A percentile compares a stretch with the other conserved stretches of the same genome.
phyloP scores from a whole-genome alignment of 2,329 filamentous ascomycete genomes.

The Ophidiomyces ophidiicola region DNA sequence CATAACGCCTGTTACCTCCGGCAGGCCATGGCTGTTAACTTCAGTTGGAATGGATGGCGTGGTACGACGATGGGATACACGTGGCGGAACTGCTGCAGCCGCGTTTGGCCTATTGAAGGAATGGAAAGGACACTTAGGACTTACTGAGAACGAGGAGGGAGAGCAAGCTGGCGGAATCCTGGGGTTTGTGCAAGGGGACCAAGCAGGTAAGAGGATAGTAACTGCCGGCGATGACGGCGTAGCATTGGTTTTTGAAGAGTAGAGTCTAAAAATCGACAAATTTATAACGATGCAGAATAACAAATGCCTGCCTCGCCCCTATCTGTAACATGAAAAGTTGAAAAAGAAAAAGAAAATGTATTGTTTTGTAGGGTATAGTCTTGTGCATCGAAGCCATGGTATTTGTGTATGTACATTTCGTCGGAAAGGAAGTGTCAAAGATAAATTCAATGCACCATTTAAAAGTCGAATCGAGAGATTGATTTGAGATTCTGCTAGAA shows the following conservation, averaged over 20 bases:
- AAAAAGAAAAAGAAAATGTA: not conserved
- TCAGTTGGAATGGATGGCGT: conserved; percentile 87
- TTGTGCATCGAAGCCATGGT: not conserved
- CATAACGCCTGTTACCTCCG: conserved; percentile 14
- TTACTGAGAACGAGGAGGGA: conserved; percentile 44
- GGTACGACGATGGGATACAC: conserved; percentile 73
- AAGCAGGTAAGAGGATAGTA: conserved; percentile 57
- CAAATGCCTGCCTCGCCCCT: no score
- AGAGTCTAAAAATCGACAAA: no score
- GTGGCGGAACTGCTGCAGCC: conserved; percentile 54
- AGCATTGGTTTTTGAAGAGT: conserved; percentile 36
- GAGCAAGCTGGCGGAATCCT: conserved; percentile 75
- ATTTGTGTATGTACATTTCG: conserved; percentile 8
- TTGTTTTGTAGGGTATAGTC: conserved; percentile 4
- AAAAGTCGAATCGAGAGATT: no score
- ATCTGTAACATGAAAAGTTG: no score
- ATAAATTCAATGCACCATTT: conserved; percentile 4
- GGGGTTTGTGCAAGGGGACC: conserved; percentile 71
- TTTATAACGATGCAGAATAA: no score
- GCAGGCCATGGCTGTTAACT: conserved; percentile 58
- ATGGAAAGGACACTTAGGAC: conserved; percentile 65
- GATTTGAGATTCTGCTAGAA: no score
- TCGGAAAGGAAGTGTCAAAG: not conserved
- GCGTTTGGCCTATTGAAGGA: conserved; percentile 64
- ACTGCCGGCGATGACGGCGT: conserved; percentile 77